These are phyloP conservation scores for Apiospora aurea DNA, from an alignment of 2,329 filamentous ascomycete species.

Conservation along the genomic window DNA sequence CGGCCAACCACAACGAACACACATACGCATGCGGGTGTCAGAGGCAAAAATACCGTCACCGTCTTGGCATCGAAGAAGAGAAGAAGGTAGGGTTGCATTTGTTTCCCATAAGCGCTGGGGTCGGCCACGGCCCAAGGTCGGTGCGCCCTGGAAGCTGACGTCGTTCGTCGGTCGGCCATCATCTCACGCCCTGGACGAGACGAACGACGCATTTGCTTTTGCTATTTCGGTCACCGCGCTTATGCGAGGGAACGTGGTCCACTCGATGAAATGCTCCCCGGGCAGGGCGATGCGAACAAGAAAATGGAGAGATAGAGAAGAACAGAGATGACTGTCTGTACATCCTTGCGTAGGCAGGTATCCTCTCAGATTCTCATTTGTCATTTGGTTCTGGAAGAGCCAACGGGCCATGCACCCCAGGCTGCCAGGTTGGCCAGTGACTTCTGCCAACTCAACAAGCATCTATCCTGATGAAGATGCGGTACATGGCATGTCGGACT, in stretches of 20 bases:
- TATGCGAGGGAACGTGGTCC: conserved; percentile 1
- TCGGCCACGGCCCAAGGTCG: background rate
- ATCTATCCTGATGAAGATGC: conserved; percentile 10
- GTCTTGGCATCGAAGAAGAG: conserved; percentile 2
- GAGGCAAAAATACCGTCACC: conserved; percentile 8
- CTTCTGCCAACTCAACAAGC: conserved; percentile 9
- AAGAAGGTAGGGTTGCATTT: conserved; percentile 18
- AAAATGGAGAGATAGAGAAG: background rate
- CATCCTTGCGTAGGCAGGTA: background rate
- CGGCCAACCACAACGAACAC: background rate
- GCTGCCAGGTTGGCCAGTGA: background rate
- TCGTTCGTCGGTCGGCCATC: background rate
- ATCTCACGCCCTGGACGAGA: background rate
- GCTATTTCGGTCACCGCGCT: conserved; percentile 1
- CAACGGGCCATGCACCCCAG: conserved; percentile 11
- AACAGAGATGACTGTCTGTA: background rate
- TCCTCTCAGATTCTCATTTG: conserved; percentile 1
- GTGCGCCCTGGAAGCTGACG: background rate
- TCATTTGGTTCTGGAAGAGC: background rate
- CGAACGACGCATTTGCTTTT: conserved; percentile 12
- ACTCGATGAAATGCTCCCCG: background rate
- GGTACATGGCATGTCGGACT: background rate
- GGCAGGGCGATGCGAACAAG: background rate
- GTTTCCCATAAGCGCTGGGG: background rate
- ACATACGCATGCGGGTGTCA: conserved; percentile 8